Evolutionary conservation across 2,329 filamentous ascomycete species (phyloP).

Genomic region (Colletotrichum noveboracense): DNA sequence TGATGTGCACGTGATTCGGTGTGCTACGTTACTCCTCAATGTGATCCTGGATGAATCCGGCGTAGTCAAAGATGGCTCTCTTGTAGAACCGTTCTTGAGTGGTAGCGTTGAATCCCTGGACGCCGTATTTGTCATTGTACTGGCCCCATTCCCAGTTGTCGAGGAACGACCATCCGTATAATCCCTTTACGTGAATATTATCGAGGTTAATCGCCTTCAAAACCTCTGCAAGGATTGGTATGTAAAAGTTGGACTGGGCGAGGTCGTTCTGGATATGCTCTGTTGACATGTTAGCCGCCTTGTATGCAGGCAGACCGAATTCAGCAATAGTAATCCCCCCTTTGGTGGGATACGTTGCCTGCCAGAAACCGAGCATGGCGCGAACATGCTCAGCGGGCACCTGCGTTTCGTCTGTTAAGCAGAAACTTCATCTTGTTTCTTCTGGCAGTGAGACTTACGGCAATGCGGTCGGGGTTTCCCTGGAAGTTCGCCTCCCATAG

Average conservation of each 20-base stretch:
- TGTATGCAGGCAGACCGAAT: constrained; percentile 61
- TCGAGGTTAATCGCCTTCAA: constrained; percentile 62
- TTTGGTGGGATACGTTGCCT: constrained; percentile 52
- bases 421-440: neutral
- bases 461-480: constrained; percentile 54
- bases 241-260: constrained; percentile 60
- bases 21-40: neutral
- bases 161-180: constrained; percentile 57
- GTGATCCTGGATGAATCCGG: constrained; percentile 45
- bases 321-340: constrained; percentile 55
- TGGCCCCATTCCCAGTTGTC: constrained; percentile 54
- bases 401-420: neutral
- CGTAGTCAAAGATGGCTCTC: constrained; percentile 62
- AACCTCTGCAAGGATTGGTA: constrained; percentile 54
- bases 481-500: constrained; percentile 43
- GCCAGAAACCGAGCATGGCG: constrained; percentile 59
- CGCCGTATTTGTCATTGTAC: constrained; percentile 49
- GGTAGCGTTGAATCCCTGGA: constrained; percentile 60
- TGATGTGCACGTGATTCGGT: rapidly evolving
- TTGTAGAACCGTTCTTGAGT: constrained; percentile 57
- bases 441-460: neutral
- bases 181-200: constrained; percentile 57
- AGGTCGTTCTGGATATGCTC: constrained; percentile 44
- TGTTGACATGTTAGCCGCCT: constrained; percentile 46
- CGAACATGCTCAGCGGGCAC: constrained; percentile 58